Conservation (phyloP, 495 filamentous ascomycete genomes). For the Choiromyces venosus region DNA sequence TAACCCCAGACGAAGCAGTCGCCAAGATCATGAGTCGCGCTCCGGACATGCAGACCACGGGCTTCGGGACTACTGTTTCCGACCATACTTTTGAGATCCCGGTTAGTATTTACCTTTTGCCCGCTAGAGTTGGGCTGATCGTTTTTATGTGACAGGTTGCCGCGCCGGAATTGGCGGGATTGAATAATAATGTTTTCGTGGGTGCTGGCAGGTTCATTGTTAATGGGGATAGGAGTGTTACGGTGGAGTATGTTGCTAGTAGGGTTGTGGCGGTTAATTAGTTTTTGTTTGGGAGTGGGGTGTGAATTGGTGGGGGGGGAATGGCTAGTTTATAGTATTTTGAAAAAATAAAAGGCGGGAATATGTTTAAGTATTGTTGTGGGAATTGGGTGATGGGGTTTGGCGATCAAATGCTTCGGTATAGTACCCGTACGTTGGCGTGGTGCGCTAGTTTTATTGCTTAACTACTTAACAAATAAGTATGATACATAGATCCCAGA, state of each 20-base stretch:
- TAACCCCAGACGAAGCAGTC: not conserved
- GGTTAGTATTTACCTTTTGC: not conserved
- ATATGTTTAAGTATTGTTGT: no score
- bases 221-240: not conserved
- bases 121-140: not conserved
- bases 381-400: no score
- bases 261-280: not conserved
- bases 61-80: not conserved
- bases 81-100: not conserved
- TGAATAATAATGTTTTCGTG: not conserved
- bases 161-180: not conserved
- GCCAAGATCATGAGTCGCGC: not conserved
- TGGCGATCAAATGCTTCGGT: no score
- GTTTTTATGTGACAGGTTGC: not conserved
- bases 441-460: no score
- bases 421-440: no score
- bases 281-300: no score
- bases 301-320: not conserved
- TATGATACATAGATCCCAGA: no score
- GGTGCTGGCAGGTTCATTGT: not conserved
- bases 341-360: no score
- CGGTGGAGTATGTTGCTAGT: not conserved
- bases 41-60: not conserved
- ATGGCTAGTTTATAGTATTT: no score
- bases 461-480: no score